phyloP scores from a whole-genome alignment of 2,329 filamentous ascomycete species.

The Cladophialophora bantiana region DNA sequence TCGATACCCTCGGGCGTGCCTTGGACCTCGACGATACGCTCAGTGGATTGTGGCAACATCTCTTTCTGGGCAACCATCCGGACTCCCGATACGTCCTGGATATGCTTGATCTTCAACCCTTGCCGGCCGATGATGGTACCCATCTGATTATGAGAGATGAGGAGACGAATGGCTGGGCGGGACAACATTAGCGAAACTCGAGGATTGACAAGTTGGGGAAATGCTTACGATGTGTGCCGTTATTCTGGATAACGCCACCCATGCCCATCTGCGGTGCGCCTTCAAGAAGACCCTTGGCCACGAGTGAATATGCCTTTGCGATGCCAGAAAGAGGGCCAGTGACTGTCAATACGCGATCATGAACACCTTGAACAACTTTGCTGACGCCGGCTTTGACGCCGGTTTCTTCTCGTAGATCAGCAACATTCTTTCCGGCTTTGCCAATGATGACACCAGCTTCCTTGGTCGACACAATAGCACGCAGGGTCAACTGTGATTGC shows the following conservation, averaged over 20 bases:
- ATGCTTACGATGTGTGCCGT: constrained; percentile 90
- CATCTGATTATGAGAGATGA: constrained; percentile 99
- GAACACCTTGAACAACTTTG: constrained; percentile 97
- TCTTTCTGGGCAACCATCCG: constrained; percentile 99
- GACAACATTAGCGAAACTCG: constrained; percentile 32
- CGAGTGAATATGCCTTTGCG: constrained; percentile 89
- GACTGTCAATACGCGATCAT: constrained; percentile 95
- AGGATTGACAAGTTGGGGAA: constrained; percentile 6
- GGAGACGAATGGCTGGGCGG: constrained; percentile 82
- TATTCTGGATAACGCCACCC: constrained; percentile 85
- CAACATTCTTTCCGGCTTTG: constrained; percentile 98
- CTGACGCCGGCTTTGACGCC: constrained; percentile 97
- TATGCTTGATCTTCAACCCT: constrained; percentile 98
- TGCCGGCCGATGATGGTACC: constrained; percentile 97
- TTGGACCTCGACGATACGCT: constrained; percentile 96
- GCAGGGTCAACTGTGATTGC: constrained; percentile 87
- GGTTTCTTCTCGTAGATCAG: constrained; percentile 94
- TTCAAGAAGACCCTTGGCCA: constrained; percentile 88
- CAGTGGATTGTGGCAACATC: constrained; percentile 98
- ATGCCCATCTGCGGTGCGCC: constrained; percentile 95
- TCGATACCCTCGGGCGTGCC: constrained; percentile 94
- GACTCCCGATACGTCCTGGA: constrained; percentile 94
- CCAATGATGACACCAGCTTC: constrained; percentile 99
- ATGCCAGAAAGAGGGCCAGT: constrained; percentile 88
- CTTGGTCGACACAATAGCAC: constrained; percentile 98